Evolutionary conservation across 768 basidiomycete species (phyloP).

Genomic region (Naematelia encephala): DNA sequence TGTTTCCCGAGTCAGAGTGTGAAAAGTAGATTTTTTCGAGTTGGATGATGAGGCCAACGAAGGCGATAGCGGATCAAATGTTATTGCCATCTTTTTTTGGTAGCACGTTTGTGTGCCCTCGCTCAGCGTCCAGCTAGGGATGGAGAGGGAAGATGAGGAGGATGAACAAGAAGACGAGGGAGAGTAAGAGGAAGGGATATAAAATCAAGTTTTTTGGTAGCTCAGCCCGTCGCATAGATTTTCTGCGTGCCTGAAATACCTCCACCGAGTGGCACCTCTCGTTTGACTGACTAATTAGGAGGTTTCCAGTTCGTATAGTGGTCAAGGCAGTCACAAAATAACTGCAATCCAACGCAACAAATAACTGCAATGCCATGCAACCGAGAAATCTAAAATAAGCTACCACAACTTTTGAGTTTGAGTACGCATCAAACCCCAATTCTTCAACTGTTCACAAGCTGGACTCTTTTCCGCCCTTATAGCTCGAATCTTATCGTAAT

Average conservation of each 20-base stretch:
- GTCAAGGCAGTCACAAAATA: no score
- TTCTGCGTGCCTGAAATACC: neutral
- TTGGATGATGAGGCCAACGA: conserved; percentile 22
- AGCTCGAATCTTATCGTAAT: conserved; percentile 79
- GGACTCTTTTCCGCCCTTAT: conserved; percentile 69
- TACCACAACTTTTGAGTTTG: conserved; percentile 5
- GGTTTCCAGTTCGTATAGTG: no score
- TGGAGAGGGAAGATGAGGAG: neutral
- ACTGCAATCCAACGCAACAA: neutral
- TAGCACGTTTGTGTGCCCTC: no score
- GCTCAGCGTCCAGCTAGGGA: neutral
- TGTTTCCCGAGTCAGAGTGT: conserved; percentile 74
- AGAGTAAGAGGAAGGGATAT: no score
- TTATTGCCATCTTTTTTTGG: neutral
- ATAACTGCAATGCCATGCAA: neutral
- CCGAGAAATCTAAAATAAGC: neutral
- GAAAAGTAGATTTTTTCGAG: conserved; percentile 55
- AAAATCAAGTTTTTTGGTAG: neutral
- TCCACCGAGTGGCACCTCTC: no score
- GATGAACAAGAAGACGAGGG: neutral
- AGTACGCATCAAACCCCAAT: conserved; percentile 26
- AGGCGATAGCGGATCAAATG: conserved; percentile 29
- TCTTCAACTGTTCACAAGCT: conserved; percentile 61
- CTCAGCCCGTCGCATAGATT: neutral
- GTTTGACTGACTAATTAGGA: no score